Evolutionary conservation across 2,329 filamentous ascomycete genomes (phyloP).

Genomic region (Cladophialophora bantiana): DNA sequence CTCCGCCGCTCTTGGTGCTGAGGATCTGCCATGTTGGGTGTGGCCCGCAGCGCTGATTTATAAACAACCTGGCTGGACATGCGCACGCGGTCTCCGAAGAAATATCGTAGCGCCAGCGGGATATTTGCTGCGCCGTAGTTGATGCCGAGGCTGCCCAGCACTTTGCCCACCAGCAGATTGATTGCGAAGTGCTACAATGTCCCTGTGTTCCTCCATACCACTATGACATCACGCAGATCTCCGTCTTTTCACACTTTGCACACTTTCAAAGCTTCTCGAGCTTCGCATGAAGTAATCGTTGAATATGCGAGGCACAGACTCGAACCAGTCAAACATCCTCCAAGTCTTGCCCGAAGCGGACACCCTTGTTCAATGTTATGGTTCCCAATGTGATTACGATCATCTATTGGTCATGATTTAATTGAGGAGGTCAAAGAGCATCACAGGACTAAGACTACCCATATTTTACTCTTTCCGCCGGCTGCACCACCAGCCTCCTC

Average conservation of each 20-base stretch:
- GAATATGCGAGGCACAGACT: neutral
- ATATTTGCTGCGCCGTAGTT: neutral
- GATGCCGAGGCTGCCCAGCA: neutral
- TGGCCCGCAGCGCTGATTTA: neutral
- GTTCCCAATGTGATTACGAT: slow-evolving; percentile 1
- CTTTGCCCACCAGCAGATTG: neutral
- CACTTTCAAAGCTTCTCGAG: neutral
- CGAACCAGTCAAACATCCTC: slow-evolving; percentile 6
- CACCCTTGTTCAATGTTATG: too few species aligned
- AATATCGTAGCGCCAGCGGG: slow-evolving; percentile 1
- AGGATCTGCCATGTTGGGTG: neutral
- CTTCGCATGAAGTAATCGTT: slow-evolving; percentile 8
- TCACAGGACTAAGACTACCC: slow-evolving; percentile 4
- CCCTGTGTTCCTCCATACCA: neutral
- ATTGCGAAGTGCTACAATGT: neutral
- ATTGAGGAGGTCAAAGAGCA: neutral
- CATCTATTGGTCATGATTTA: slow-evolving; percentile 11
- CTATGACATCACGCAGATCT: slow-evolving; percentile 19
- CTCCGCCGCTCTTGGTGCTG: neutral
- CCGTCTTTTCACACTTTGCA: slow-evolving; percentile 5
- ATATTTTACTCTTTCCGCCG: neutral
- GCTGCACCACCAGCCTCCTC: neutral
- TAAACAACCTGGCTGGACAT: neutral
- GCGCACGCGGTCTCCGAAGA: slow-evolving; percentile 3
- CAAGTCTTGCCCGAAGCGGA: slow-evolving; percentile 16